Percentiles rank a stretch among this genome's conserved stretches.
Evolutionary conservation across 2,329 filamentous ascomycete genomes (phyloP).

Genomic region (Endothia cerciana): DNA sequence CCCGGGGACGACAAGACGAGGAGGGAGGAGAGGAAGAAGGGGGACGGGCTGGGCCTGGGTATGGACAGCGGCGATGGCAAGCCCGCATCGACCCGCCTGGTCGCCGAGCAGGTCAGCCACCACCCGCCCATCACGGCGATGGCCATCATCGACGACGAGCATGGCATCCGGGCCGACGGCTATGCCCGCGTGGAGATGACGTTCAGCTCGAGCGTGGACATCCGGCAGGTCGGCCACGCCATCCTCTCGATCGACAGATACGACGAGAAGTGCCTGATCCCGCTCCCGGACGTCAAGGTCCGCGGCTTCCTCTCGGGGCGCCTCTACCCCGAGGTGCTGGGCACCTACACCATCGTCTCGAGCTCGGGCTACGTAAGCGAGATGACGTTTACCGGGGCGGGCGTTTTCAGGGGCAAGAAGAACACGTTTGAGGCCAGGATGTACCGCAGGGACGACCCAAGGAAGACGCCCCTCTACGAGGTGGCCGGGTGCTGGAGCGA

Average conservation of each 20-base stretch:
- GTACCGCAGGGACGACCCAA: conserved; percentile 43
- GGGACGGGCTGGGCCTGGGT: conserved; percentile 8
- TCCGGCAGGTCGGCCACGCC: conserved; percentile 55
- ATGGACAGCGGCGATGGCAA: conserved; percentile 38
- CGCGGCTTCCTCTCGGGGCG: conserved; percentile 51
- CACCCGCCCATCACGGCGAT: conserved; percentile 59
- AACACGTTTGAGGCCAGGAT: conserved; percentile 52
- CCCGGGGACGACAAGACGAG: background rate
- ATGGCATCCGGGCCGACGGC: conserved; percentile 52
- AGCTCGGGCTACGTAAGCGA: conserved; percentile 51
- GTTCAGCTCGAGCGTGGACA: conserved; percentile 53
- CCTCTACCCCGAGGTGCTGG: conserved; percentile 53
- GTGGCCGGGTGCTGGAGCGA: conserved; percentile 49
- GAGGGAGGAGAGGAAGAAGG: background rate
- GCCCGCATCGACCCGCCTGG: conserved; percentile 37
- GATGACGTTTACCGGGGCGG: conserved; percentile 51
- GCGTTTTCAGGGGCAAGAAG: conserved; percentile 48
- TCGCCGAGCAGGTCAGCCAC: conserved; percentile 56
- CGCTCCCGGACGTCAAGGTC: conserved; percentile 52
- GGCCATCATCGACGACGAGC: conserved; percentile 48
- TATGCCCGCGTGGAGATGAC: conserved; percentile 58
- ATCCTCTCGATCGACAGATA: conserved; percentile 53
- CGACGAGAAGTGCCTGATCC: conserved; percentile 53
- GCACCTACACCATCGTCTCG: conserved; percentile 49
- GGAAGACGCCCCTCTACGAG: conserved; percentile 43